Conservation (phyloP, 176 grass and related monocot species). For the Ensete ventricosum region DNA sequence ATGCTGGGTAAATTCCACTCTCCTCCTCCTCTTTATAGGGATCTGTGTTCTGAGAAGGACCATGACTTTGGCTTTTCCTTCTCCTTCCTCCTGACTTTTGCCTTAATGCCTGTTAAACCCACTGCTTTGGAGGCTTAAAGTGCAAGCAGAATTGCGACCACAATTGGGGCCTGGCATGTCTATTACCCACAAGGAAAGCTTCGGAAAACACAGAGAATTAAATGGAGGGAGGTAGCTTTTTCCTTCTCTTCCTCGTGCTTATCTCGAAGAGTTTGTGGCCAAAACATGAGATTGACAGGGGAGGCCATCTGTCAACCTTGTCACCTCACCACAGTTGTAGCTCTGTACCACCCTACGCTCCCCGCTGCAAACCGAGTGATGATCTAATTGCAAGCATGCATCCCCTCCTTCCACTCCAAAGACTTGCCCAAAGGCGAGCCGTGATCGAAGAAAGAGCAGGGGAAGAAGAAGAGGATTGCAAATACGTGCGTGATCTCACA, state of each 20-base stretch:
- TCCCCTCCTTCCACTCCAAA: background rate
- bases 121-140: conserved; percentile 1
- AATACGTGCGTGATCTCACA: background rate
- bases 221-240: conserved; percentile 5
- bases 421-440: background rate
- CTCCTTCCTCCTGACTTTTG: conserved; percentile 8
- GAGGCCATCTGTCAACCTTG: conserved; percentile 39
- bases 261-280: background rate
- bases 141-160: background rate
- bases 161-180: conserved; percentile 4
- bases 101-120: conserved; percentile 22
- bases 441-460: background rate
- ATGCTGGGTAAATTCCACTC: conserved; percentile 40
- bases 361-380: conserved; percentile 39
- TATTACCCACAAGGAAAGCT: conserved; percentile 13
- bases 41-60: conserved; percentile 75
- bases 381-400: conserved; percentile 31
- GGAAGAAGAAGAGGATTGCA: background rate
- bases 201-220: conserved; percentile 13
- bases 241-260: background rate
- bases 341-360: conserved; percentile 40
- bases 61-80: conserved; percentile 19
- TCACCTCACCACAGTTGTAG: conserved; percentile 64
- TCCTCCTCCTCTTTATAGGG: conserved; percentile 30
- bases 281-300: background rate